A percentile compares a stretch with the other conserved stretches of the same genome.
phyloP scores from a whole-genome alignment of 202 grass and related monocot genomes.

The Zizania palustris region DNA sequence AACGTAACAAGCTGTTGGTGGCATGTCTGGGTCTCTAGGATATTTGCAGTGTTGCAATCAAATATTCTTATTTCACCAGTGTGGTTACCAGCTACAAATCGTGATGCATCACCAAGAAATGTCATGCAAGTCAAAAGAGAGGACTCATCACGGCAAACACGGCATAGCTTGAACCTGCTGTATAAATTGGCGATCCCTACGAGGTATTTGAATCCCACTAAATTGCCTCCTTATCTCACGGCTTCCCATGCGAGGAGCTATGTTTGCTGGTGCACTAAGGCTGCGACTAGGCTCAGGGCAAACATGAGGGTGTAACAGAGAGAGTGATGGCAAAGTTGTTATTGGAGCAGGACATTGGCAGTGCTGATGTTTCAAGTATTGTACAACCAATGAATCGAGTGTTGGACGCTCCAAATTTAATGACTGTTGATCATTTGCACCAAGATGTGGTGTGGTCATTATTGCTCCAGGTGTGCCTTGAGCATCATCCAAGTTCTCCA shows the following conservation, averaged over 20 bases:
- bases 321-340: conserved; percentile 93
- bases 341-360: conserved; percentile 94
- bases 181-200: conserved; percentile 97
- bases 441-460: conserved; percentile 45
- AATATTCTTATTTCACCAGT: conserved; percentile 89
- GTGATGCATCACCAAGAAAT: conserved; percentile 79
- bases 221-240: conserved; percentile 83
- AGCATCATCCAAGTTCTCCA: conserved; percentile 71
- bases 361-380: conserved; percentile 96
- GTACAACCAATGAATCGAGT: conserved; percentile 86
- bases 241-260: conserved; percentile 68
- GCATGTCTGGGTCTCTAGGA: conserved; percentile 71
- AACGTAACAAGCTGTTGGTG: conserved; percentile 73
- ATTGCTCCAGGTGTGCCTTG: conserved; percentile 61
- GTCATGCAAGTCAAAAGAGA: conserved; percentile 91
- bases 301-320: conserved; percentile 86
- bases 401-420: conserved; percentile 81
- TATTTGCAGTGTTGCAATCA: conserved; percentile 78
- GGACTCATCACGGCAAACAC: conserved; percentile 80
- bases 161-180: conserved; percentile 89
- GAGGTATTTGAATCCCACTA: conserved; percentile 70
- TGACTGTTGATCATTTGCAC: conserved; percentile 58
- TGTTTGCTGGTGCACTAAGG: conserved; percentile 82
- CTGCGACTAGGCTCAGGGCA: conserved; percentile 88
- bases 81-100: conserved; percentile 78